phyloP scores from a whole-genome alignment of 2,329 filamentous ascomycete species.

The Arthrobotrys conoides region DNA sequence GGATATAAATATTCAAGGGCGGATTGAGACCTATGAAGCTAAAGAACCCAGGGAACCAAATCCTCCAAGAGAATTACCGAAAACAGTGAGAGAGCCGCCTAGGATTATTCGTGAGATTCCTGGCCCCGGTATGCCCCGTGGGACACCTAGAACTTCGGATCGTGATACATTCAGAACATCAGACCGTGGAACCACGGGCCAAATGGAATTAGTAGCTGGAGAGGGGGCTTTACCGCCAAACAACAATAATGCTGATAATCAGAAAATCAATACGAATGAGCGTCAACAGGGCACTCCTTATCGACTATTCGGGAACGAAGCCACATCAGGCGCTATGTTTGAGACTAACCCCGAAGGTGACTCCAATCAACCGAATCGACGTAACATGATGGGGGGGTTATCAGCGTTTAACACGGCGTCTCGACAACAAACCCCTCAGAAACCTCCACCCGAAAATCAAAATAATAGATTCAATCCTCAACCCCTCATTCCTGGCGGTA shows the following conservation, averaged over 20 bases:
- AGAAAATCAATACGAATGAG: background rate
- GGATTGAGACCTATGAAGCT: slow-evolving; percentile 5
- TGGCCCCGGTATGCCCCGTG: background rate
- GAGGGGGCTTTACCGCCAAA: background rate
- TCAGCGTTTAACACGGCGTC: background rate
- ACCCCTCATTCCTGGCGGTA: background rate
- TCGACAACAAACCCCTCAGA: background rate
- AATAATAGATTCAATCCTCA: background rate
- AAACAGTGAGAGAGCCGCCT: background rate
- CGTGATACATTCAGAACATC: background rate
- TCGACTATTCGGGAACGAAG: background rate
- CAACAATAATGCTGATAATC: background rate
- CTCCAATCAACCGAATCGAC: background rate
- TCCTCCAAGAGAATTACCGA: background rate
- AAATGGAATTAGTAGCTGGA: background rate
- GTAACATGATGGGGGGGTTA: background rate
- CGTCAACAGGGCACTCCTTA: background rate
- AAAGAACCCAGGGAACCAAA: background rate
- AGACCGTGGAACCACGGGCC: background rate
- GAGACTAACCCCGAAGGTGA: background rate
- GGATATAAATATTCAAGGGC: slow-evolving; percentile 1
- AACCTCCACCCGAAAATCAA: background rate
- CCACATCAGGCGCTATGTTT: background rate
- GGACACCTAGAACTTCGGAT: background rate
- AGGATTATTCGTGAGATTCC: background rate